Percentiles rank a stretch among this genome's conserved stretches.
Conservation (phyloP, 768 basidiomycete genomes). For the Mycena polygramma region DNA sequence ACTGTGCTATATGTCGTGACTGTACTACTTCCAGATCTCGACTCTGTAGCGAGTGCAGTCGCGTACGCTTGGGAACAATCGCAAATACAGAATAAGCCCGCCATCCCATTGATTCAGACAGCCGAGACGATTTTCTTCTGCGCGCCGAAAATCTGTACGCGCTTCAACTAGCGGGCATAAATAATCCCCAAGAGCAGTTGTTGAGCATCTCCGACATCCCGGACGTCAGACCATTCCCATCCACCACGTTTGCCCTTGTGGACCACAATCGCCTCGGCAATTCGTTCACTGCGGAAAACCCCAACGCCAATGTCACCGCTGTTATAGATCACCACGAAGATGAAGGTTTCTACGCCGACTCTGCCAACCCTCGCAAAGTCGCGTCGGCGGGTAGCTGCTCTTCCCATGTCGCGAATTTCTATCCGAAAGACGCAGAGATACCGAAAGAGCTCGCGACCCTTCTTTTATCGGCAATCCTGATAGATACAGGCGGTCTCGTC, state of each 20-base stretch:
- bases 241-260: constrained; percentile 80
- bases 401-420: constrained; percentile 63
- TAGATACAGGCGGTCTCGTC: constrained; percentile 89
- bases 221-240: constrained; percentile 59
- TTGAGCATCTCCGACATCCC: constrained; percentile 80
- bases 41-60: constrained; percentile 88
- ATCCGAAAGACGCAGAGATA: constrained; percentile 48
- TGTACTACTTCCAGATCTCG: constrained; percentile 75
- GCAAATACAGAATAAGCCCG: constrained; percentile 62
- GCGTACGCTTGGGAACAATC: constrained; percentile 85
- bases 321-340: constrained; percentile 95
- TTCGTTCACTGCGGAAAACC: constrained; percentile 55
- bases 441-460: constrained; percentile 80
- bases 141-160: constrained; percentile 92
- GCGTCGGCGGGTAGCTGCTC: constrained; percentile 83
- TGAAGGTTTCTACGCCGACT: constrained; percentile 74
- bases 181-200: constrained; percentile 64
- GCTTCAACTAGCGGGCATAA: constrained; percentile 69
- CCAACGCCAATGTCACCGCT: constrained; percentile 70
- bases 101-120: constrained; percentile 82
- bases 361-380: constrained; percentile 77
- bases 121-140: constrained; percentile 77
- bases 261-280: constrained; percentile 87
- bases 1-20: background rate
- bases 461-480: constrained; percentile 83